Base-by-base conservation (phyloP, 1,284 basidiomycete genomes). In the Microbotryum lychnidis-dioicae region DNA sequence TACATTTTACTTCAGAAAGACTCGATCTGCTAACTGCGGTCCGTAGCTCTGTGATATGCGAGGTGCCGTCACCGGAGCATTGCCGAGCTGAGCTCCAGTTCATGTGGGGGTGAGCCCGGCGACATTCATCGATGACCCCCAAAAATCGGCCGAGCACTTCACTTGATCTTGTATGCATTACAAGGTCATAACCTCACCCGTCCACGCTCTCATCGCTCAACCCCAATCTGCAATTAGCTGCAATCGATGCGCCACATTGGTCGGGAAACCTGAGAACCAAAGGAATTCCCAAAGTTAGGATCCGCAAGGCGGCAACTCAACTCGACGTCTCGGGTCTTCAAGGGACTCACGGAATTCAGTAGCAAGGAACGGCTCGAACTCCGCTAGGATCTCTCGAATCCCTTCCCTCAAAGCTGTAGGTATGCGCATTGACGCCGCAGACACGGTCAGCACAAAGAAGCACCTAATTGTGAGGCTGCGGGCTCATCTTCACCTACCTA, bases 341-440 rank as follows among this genome's bases (percentile, higher is more conserved):
- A 14, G 23, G 6, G 12, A 53, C 65, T 50, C 29, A 66, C 65
- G 62, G 79, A 89, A 90, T 20, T 87, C 87, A 4, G 37, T 42
- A 12, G 79, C 73, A 54, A 91, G 76, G 71, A 84, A 87, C 61
- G 84, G 81, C 2, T 85, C 84, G 74, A 91, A 91, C 46, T 85
- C 87, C 67, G 81, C 77, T 55, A 84, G 80, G 51, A 91, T 83
- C 50, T 81, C 78, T 42, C 80, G 80, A 7, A 90, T 76, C 3
- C 84, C 85, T 50, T 82, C 81, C 70, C 84, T 85, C 68, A 90
- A 68, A 2, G 82, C 89, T 90, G 67, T 14, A 63, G 60, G 54
- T 56, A 48, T 23, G 21, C 31, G 20, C 5, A 27, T 27, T 27
- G 27, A 27, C 27, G 27, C 27, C 27, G 27, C 27, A 27, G 27